phyloP scores from a whole-genome alignment of 2,329 filamentous ascomycete genomes.

The Venturia oleaginea region DNA sequence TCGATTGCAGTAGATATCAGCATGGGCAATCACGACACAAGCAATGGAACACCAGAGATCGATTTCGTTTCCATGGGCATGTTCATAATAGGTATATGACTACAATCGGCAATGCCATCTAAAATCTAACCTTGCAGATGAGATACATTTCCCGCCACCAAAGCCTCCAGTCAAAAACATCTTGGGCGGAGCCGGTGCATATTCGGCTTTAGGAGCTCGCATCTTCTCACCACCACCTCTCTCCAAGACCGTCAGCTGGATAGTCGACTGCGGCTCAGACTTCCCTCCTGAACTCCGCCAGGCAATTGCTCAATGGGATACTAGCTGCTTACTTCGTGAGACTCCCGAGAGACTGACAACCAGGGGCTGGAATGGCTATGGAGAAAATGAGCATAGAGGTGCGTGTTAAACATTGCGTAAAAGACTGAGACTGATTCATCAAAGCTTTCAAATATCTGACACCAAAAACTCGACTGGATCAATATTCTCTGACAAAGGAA shows the following conservation, averaged over 20 bases:
- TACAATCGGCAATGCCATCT: neutral
- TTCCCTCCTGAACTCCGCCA: constrained; percentile 61
- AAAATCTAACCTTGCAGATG: constrained; percentile 47
- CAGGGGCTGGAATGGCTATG: constrained; percentile 86
- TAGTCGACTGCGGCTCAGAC: constrained; percentile 81
- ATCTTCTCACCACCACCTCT: constrained; percentile 64
- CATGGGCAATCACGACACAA: neutral
- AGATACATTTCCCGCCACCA: constrained; percentile 75
- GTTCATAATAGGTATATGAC: constrained; percentile 51
- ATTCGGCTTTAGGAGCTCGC: constrained; percentile 78
- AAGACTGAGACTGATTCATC: constrained; percentile 8
- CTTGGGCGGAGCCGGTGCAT: constrained; percentile 82
- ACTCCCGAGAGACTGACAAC: constrained; percentile 67
- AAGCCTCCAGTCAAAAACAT: constrained; percentile 62
- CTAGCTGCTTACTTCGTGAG: constrained; percentile 59
- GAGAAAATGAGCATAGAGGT: constrained; percentile 56
- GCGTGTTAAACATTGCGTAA: neutral
- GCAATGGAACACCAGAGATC: constrained; percentile 21
- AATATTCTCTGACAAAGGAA: constrained; percentile 55
- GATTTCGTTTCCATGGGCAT: constrained; percentile 54
- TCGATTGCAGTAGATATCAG: too few relatives aligned
- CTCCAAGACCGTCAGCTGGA: constrained; percentile 71
- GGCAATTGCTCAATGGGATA: constrained; percentile 66
- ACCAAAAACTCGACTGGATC: constrained; percentile 72
- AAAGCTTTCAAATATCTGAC: constrained; percentile 77